phyloP scores from a whole-genome alignment of 2,329 filamentous ascomycete species.

The Fusarium nodosum region DNA sequence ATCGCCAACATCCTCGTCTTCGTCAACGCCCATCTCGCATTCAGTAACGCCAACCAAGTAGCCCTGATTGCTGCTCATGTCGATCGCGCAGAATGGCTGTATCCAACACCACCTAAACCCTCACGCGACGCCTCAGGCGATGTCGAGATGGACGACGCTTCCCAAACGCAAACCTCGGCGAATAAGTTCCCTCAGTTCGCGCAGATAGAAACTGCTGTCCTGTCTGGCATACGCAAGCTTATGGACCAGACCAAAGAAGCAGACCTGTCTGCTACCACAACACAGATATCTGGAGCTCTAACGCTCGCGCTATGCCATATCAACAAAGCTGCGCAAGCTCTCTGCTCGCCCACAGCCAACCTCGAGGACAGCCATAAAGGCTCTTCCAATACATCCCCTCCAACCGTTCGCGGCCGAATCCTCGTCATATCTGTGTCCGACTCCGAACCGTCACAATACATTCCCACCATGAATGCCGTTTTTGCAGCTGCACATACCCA shows the following conservation, averaged over 20 bases:
- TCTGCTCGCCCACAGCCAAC: slow-evolving; percentile 68
- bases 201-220: slow-evolving; percentile 84
- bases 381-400: slow-evolving; percentile 48
- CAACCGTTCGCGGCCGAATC: slow-evolving; percentile 71
- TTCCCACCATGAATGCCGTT: slow-evolving; percentile 97
- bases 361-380: slow-evolving; percentile 56
- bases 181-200: slow-evolving; percentile 97
- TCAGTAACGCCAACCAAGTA: slow-evolving; percentile 93
- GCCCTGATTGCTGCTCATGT: slow-evolving; percentile 91
- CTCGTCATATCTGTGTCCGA: slow-evolving; percentile 91
- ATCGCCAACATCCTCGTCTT: slow-evolving; percentile 93
- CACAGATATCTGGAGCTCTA: slow-evolving; percentile 90
- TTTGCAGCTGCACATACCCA: slow-evolving; percentile 91
- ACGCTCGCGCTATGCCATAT: slow-evolving; percentile 92
- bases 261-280: slow-evolving; percentile 80
- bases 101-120: slow-evolving; percentile 68
- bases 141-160: slow-evolving; percentile 68
- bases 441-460: slow-evolving; percentile 89
- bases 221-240: slow-evolving; percentile 79
- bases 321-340: slow-evolving; percentile 81
- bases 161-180: slow-evolving; percentile 61
- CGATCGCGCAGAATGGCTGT: slow-evolving; percentile 89
- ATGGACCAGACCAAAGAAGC: slow-evolving; percentile 75
- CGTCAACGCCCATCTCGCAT: slow-evolving; percentile 94
- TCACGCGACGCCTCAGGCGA: slow-evolving; percentile 61